Conservation (phyloP, 208 protist species). For the Trypanosoma brucei region DNA sequence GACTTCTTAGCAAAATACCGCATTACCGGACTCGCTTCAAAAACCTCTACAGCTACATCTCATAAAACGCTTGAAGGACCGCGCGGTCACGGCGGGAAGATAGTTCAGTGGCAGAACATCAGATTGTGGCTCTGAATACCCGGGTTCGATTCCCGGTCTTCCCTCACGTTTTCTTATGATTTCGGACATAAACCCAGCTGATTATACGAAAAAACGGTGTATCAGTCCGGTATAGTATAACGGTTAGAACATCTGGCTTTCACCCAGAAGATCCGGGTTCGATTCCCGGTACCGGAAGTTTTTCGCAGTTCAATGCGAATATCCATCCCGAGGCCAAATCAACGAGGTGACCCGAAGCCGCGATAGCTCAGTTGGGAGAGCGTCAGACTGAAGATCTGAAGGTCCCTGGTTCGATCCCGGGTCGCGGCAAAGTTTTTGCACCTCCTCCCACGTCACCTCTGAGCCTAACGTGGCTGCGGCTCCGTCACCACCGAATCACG, state of each 20-base stretch:
- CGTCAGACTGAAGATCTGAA: slow-evolving; percentile 80
- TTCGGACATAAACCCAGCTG: background rate
- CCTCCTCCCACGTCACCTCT: background rate
- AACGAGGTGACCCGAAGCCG: slow-evolving; percentile 30
- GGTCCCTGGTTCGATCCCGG: slow-evolving; percentile 83
- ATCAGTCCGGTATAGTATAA: slow-evolving; percentile 27
- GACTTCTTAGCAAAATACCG: too few relatives aligned
- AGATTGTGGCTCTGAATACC: slow-evolving; percentile 37
- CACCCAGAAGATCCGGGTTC: slow-evolving; percentile 34
- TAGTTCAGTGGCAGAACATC: slow-evolving; percentile 39
- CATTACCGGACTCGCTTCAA: too few relatives aligned
- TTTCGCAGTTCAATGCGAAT: slow-evolving; percentile 4
- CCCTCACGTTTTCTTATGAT: slow-evolving; percentile 17
- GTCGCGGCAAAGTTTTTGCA: slow-evolving; percentile 56
- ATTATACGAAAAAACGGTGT: background rate
- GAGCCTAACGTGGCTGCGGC: background rate
- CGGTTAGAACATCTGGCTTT: slow-evolving; percentile 35
- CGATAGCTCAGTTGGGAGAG: slow-evolving; percentile 9
- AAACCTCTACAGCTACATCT: too few relatives aligned
- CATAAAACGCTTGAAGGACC: too few relatives aligned
- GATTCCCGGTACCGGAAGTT: slow-evolving; percentile 31
- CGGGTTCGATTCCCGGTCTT: slow-evolving; percentile 36
- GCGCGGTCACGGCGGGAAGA: slow-evolving; percentile 10
- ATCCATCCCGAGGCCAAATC: background rate
- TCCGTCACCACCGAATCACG: too few relatives aligned